Conservation (phyloP, 2,329 filamentous ascomycete species). For the Dothideomycetidae sp. region DNA sequence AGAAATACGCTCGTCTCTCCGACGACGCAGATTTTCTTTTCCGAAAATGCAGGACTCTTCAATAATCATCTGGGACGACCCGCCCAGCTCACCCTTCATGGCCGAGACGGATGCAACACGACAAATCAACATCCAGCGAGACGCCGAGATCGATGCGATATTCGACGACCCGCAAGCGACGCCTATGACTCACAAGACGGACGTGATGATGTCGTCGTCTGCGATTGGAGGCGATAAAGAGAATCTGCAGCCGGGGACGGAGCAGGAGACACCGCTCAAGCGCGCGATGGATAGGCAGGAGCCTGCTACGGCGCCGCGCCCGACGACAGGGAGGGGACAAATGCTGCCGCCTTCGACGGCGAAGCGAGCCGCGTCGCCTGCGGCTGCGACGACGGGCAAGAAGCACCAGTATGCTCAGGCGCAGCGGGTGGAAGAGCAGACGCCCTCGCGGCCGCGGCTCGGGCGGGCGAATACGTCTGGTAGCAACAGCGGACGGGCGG, state of each 20-base stretch:
- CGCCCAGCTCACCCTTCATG: constrained; percentile 36
- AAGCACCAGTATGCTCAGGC: constrained; percentile 15
- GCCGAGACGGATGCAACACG: constrained; percentile 26
- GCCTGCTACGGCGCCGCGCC: constrained; percentile 1
- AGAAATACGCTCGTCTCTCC: too few relatives aligned
- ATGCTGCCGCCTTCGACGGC: constrained; percentile 9
- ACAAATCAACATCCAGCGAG: constrained; percentile 13
- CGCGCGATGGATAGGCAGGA: constrained; percentile 10
- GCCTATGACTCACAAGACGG: neutral
- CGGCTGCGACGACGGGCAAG: constrained; percentile 7
- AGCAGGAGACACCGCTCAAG: constrained; percentile 8
- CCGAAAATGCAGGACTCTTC: constrained; percentile 4
- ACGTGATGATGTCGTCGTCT: neutral
- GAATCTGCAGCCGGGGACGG: constrained; percentile 14
- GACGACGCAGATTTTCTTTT: constrained; percentile 1
- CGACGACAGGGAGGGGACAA: constrained; percentile 1
- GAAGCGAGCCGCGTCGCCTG: constrained; percentile 11
- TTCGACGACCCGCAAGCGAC: constrained; percentile 8
- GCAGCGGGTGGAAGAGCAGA: constrained; percentile 12
- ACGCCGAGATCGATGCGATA: constrained; percentile 9
- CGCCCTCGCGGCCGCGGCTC: constrained; percentile 6
- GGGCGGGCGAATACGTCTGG: constrained; percentile 8
- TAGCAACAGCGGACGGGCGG: constrained; percentile 5
- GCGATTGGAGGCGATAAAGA: constrained; percentile 9
- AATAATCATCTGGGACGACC: constrained; percentile 26